Percentiles rank a stretch among this genome's conserved stretches.
Conservation (phyloP, 2,329 filamentous ascomycete species). For the Fusarium anthophilum region DNA sequence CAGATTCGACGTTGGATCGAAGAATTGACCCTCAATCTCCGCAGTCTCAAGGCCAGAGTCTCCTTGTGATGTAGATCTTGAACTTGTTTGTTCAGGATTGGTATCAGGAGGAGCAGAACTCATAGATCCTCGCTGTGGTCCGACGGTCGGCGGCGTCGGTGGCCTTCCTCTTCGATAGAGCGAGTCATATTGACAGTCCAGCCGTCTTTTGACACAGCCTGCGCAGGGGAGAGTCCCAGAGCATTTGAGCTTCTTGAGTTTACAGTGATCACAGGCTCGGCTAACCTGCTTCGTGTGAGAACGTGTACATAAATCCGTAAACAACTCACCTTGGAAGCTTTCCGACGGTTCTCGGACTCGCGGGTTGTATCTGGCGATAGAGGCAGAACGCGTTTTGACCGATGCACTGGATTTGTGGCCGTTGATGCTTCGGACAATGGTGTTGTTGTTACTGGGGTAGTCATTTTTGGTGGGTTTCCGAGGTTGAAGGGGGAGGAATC, state of each 20-base stretch:
- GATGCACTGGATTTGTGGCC: not conserved
- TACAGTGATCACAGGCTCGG: constrained; percentile 52
- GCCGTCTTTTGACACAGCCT: constrained; percentile 41
- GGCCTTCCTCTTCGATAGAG: constrained; percentile 50
- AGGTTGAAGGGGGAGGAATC: constrained; percentile 24
- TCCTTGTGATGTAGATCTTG: constrained; percentile 23
- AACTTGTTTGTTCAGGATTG: not conserved
- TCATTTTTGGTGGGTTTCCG: constrained; percentile 16
- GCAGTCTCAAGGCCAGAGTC: constrained; percentile 58
- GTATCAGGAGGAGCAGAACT: constrained; percentile 18
- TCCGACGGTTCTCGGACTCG: constrained; percentile 31
- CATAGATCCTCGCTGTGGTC: not conserved
- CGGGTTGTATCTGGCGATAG: constrained; percentile 17
- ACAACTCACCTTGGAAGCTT: constrained; percentile 1
- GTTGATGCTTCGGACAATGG: constrained; percentile 29
- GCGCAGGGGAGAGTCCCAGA: constrained; percentile 50
- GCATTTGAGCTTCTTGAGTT: constrained; percentile 51
- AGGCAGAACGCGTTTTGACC: constrained; percentile 17
- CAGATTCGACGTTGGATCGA: constrained; percentile 61
- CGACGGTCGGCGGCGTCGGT: constrained; percentile 46
- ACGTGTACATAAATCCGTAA: not conserved
- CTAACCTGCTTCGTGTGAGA: constrained; percentile 35
- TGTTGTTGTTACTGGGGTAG: constrained; percentile 14
- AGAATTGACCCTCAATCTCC: constrained; percentile 62
- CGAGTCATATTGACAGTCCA: constrained; percentile 49